Conservation (phyloP, 1,284 basidiomycete species). For the Ceraceosorus guamensis region DNA sequence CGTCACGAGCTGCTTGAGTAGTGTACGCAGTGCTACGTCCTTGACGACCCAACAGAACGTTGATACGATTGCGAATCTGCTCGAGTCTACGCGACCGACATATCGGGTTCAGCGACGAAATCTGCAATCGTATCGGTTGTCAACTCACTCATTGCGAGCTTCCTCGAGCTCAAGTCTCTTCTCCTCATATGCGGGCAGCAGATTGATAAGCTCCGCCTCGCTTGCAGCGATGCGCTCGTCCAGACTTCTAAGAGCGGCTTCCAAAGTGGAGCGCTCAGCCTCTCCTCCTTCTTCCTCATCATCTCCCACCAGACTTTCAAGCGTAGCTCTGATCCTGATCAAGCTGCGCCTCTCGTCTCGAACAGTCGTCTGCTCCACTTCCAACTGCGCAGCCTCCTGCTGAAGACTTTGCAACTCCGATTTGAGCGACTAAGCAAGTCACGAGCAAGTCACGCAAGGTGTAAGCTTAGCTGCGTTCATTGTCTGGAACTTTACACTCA, state of each 20-base stretch:
- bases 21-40: slow-evolving; percentile 39
- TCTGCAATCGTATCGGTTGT: neutral
- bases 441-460: slow-evolving; percentile 57
- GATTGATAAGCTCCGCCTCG: slow-evolving; percentile 58
- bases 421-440: too few relatives aligned
- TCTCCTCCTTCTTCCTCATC: slow-evolving; percentile 54
- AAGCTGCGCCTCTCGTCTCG: slow-evolving; percentile 60
- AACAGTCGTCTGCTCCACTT: slow-evolving; percentile 63
- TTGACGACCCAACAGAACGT: slow-evolving; percentile 39
- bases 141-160: slow-evolving; percentile 13
- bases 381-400: slow-evolving; percentile 9
- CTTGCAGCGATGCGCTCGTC: slow-evolving; percentile 60
- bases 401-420: slow-evolving; percentile 49
- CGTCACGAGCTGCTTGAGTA: slow-evolving; percentile 35
- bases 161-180: slow-evolving; percentile 51
- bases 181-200: slow-evolving; percentile 63
- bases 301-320: slow-evolving; percentile 67
- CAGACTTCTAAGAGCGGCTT: slow-evolving; percentile 61
- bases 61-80: slow-evolving; percentile 31
- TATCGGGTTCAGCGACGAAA: slow-evolving; percentile 39
- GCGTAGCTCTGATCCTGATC: slow-evolving; percentile 63
- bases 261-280: slow-evolving; percentile 50
- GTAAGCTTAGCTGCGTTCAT: too few relatives aligned
- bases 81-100: slow-evolving; percentile 22
- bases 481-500: slow-evolving; percentile 52